Evolutionary conservation across 371 early-diverging fungal genomes (phyloP), one percentile per base, ranked within the genome.

Genomic region (Rhizopus sp.): DNA sequence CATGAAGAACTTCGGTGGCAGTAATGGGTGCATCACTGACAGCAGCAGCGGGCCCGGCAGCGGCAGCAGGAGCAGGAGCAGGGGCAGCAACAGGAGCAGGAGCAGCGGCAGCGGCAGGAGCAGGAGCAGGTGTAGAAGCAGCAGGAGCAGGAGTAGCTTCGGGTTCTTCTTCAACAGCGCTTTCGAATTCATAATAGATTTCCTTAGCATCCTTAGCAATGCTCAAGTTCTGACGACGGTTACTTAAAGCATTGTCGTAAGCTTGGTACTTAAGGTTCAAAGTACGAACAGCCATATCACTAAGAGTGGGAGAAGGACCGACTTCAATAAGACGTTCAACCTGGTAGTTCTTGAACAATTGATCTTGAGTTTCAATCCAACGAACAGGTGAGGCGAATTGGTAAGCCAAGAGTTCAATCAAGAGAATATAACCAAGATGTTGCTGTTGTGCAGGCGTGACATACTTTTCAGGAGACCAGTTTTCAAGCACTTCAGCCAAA

Each of bases 331-430:
- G 69, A 39, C 96, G 88, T 63, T 89, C 88, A 50, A 96, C 88
- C 30, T 87, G 74, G 71, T 82, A 88, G 63, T 88, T 80, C 76
- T 83, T 83, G 81, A 96, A 89, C 48, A 96, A 78, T 50, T 84
- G 81, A 60, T 96, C 96, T 75, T 97, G 98, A n/a, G 97, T 97
- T 73, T 96, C 95, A 59, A 97, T 97, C 98, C 98, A 96, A 60
- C 94, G 87, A 39, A 97, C 97, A 54, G 96, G 91, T 44, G 92
- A 89, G 33, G 92, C 91, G 61, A 96, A 95, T 81, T 97, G 97
- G 72, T 95, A 93, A 37, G 95, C 93, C 23, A 97, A 83, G 57
- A 96, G 74, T 77, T 96, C 98, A 58, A 97, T 88, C 65, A 97
- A 73, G 48, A 96, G 75, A 16, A 80, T 81, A 74, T 91, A 89